Evolutionary conservation across 768 basidiomycete genomes (phyloP), one percentile per base, ranked within the genome.

Genomic region (Tricholomella constricta): DNA sequence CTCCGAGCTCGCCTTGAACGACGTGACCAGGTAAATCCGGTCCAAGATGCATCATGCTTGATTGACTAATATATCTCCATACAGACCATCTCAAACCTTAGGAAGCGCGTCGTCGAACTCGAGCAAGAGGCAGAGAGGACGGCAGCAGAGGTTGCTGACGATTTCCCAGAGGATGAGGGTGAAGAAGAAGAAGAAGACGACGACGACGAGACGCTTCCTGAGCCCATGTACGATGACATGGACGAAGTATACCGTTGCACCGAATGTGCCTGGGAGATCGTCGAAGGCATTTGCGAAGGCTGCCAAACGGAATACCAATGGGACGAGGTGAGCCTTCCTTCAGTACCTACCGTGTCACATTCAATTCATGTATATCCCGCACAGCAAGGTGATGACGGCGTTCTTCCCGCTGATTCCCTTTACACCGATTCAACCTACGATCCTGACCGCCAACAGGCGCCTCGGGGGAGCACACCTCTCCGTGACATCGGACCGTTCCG

Each of bases 391-490:
- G 31, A 37, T 32, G 38, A 45, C 8, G 32, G 20, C 10, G 26
- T 25, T 22, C 11, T 49, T 17, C 51, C 48, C 23, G 22, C 25
- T 22, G 57, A 55, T 29, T 45, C 59, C 20, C 46, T 56, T 15
- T 57, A 59, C 4, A 61, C 52, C 14, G 63, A 62, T 29, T 55
- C 65, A 22, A 54, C 64, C 0, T 55, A 66, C 32, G 56, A 61
- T 9, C 48, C 58, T 8, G 69, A 70, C 37, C 66, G 72, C 11
- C 54, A 54, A 2, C 52, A 57, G 4, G 26, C 46, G 6, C 65
- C 66, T 6, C 66, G 72, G 4, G 64, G 71, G 6, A 62, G 60
- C 11, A 76, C 72, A 0, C 73, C 73, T 1, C 46, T 72, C 0
- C 58, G 29, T 8, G 59, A 65, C 9, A 47, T 66, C 7, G 53